phyloP scores from a whole-genome alignment of 2,329 filamentous ascomycete species.

The Nakataea oryzae region DNA sequence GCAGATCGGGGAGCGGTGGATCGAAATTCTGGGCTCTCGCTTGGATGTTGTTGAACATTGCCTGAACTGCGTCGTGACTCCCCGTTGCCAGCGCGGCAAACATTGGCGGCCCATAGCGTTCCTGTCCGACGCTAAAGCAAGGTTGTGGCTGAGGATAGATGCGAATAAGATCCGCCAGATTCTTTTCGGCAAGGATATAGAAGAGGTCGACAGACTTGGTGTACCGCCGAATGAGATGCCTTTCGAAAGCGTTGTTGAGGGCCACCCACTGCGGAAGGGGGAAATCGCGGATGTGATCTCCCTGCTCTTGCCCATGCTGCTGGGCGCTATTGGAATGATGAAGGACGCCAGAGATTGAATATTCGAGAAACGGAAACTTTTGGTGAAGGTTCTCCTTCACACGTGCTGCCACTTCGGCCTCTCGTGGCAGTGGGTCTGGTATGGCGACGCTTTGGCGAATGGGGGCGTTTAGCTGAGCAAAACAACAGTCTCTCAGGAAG shows the following conservation, averaged over 20 bases:
- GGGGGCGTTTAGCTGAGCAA: constrained; percentile 20
- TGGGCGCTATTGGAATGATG: constrained; percentile 23
- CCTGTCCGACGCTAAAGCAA: not conserved
- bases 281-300: not conserved
- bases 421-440: too few relatives aligned
- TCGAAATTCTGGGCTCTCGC: not conserved
- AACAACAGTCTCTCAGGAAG: constrained; percentile 30
- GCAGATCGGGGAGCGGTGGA: not conserved
- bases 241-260: constrained; percentile 1
- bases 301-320: not conserved
- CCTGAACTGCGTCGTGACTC: constrained; percentile 4
- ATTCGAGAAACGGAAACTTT: constrained; percentile 33
- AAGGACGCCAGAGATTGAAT: constrained; percentile 28
- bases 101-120: constrained; percentile 7
- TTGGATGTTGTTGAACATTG: not conserved
- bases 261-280: constrained; percentile 1
- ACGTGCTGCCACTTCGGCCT: not conserved
- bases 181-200: constrained; percentile 5
- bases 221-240: not conserved
- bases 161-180: constrained; percentile 3
- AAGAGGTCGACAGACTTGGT: constrained; percentile 4
- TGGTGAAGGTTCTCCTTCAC: not conserved
- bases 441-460: not conserved
- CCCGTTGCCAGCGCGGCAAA: constrained; percentile 7
- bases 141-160: not conserved